These are phyloP conservation scores for Mortierella sp. DNA, from an alignment of 371 early-diverging fungal genomes.

Conservation along the genomic window DNA sequence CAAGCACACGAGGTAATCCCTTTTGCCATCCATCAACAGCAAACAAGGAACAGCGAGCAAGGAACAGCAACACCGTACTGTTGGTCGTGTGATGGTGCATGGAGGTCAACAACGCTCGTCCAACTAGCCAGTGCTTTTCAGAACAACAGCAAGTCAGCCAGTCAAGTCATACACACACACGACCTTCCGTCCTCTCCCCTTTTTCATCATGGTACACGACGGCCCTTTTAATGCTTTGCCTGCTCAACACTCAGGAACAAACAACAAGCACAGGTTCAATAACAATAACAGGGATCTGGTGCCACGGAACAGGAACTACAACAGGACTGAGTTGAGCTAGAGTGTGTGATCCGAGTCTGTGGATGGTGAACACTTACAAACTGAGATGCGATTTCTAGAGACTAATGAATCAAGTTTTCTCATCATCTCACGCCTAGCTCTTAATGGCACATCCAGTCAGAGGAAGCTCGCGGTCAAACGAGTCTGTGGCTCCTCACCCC, in stretches of 20 bases:
- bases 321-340: not conserved
- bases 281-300: not conserved
- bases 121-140: not conserved
- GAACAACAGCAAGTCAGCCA: not conserved
- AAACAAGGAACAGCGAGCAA: not conserved
- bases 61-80: too few species aligned
- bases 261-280: not conserved
- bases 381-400: not conserved
- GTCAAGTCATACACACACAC: not conserved
- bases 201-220: not conserved
- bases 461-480: slow-evolving; percentile 49
- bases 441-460: slow-evolving; percentile 42
- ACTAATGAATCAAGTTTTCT: not conserved
- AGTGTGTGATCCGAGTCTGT: not conserved
- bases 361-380: not conserved
- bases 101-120: not conserved
- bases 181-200: not conserved
- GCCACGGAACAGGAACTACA: not conserved
- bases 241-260: not conserved
- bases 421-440: not conserved
- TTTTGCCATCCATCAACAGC: not conserved
- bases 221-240: not conserved
- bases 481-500: slow-evolving; percentile 37
- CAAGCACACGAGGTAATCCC: not conserved
- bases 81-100: not conserved